Base-by-base conservation (phyloP, 805 yeast species). In the Isabelozyma heimii region DNA sequence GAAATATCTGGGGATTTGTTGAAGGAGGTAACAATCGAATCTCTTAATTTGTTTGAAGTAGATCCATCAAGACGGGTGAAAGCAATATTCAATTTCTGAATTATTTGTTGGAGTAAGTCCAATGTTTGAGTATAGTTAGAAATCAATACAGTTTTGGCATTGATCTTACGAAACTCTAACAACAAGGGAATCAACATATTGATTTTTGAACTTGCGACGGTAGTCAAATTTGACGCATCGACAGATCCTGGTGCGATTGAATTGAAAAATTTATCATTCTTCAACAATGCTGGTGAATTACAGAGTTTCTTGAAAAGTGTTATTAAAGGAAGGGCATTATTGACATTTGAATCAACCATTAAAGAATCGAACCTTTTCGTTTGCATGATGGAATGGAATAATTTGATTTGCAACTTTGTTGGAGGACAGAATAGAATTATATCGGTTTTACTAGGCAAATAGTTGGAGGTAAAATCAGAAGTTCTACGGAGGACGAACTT, bases 91-190 rank as follows among this genome's bases (percentile, higher is more conserved):
- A 79, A 59, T 10, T 80, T 75, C 6, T 64, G 65, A 40, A 91
- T 59, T 3, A 86, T 55, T 5, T 67, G 64, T 59, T 89, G 90
- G 14, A 91, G 67, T 4, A 94, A 65, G 60, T 92, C 96, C 33
- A 92, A 73, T 0, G 97, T 90, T 58, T 88, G 86, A 0, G 97
- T 92, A 53, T 84, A 91, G 53, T 92, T 90, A 0, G 97, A 91
- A 0, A 91, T 87, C 24, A 92, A 66, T 1, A 92, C 97, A 2
- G 86, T 82, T 61, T 91, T 92, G 59, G 92, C 97, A 6, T 65
- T 57, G 3, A 59, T 54, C 2, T 57, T 50, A 26, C 64, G 62
- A 2, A 89, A 74, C 41, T 79, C 78, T 1, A 71, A 62, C 4
- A 94, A 54, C 8, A 91, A 62, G 2, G 80, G 76, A 33, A 82